A percentile compares a stretch with the other conserved stretches of the same genome.
phyloP scores from a whole-genome alignment of 2,329 filamentous ascomycete genomes.

The Stachybotrys chartarum region DNA sequence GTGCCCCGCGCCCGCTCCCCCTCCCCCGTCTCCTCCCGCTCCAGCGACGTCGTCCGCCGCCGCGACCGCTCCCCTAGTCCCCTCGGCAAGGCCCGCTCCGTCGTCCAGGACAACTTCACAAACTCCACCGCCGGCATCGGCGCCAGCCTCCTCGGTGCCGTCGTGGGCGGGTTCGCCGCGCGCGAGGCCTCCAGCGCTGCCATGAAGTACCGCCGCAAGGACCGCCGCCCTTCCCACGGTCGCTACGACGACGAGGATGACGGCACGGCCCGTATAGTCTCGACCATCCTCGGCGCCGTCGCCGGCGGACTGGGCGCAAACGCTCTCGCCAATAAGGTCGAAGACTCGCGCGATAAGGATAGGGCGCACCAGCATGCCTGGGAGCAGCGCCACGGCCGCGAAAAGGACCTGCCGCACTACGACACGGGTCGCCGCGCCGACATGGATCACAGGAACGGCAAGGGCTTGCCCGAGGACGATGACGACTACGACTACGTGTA shows the following conservation, averaged over 20 bases:
- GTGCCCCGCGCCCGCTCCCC: conserved; percentile 15
- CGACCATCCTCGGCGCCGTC: conserved; percentile 46
- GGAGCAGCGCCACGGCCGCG: conserved; percentile 23
- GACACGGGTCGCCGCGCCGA: conserved; percentile 10
- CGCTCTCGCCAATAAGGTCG: conserved; percentile 36
- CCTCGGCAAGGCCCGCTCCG: conserved; percentile 30
- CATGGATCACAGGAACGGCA: conserved; percentile 7
- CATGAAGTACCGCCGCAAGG: conserved; percentile 17
- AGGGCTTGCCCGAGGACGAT: conserved; percentile 11
- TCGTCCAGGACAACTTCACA: conserved; percentile 39
- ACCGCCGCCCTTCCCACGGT: conserved; percentile 13
- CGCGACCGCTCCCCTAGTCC: conserved; percentile 20
- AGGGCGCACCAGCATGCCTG: conserved; percentile 23
- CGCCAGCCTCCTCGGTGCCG: conserved; percentile 43
- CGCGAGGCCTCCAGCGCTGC: conserved; percentile 38
- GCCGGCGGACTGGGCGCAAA: conserved; percentile 49
- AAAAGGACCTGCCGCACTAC: conserved; percentile 18
- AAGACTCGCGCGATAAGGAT: conserved; percentile 26
- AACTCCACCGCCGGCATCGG: conserved; percentile 41
- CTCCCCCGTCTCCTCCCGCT: conserved; percentile 13
- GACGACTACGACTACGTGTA: conserved; percentile 21
- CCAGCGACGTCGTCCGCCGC: conserved; percentile 13
- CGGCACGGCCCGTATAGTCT: conserved; percentile 28
- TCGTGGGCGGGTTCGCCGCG: conserved; percentile 47
- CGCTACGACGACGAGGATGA: conserved; percentile 16